Base-by-base conservation (phyloP, 495 filamentous ascomycete species). In the Thermochaetoides thermophila region DNA sequence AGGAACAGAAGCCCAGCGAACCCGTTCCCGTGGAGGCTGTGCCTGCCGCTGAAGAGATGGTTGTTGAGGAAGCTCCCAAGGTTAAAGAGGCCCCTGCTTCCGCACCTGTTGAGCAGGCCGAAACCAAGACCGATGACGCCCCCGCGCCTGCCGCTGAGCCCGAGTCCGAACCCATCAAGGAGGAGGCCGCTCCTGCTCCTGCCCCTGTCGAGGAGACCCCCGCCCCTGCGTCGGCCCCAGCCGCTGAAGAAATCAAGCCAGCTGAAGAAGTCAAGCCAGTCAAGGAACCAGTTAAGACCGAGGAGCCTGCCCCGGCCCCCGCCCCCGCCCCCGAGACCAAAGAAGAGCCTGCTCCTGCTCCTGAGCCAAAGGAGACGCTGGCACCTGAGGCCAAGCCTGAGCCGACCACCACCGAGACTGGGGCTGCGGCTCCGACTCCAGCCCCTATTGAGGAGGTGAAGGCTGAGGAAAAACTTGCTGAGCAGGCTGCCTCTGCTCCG, bases 251-350 rank as follows among this genome's bases (percentile, higher is more conserved):
- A n/a, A 11, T 8, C 14, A 43, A 16, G 14, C 19, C 18, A 15
- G 16, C 19, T 19, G 24, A 16, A 15, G 16, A 19, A n/a, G 14
- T 8, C 14, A 27, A 23, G 14, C 17, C 21, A 7, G 39, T 13
- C 12, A 14, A 24, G 21, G 6, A 24, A 24, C 21, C 21, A 24
- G 11, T 29, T 16, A 29, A 17, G 12, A 20, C 21, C 17, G 31
- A 27, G 17, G 41, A 40, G 17, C 26, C 29, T 21, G 18, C 26
- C 17, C 11, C 17, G 17, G 12, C 31, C n/a, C 11, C 20, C 15
- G 29, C 19, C 27, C n/a, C n/a, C n/a, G n/a, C n/a, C n/a, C n/a
- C n/a, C 21, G 16, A 44, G 23, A 21, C 34, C 13, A 29, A 42
- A 29, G 28, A 34, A 2, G 43, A 42, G 23, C 15, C 40, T 17